These are phyloP conservation scores for Candida rishiriensis DNA, from an alignment of 805 yeast genomes.

Conservation along the genomic window DNA sequence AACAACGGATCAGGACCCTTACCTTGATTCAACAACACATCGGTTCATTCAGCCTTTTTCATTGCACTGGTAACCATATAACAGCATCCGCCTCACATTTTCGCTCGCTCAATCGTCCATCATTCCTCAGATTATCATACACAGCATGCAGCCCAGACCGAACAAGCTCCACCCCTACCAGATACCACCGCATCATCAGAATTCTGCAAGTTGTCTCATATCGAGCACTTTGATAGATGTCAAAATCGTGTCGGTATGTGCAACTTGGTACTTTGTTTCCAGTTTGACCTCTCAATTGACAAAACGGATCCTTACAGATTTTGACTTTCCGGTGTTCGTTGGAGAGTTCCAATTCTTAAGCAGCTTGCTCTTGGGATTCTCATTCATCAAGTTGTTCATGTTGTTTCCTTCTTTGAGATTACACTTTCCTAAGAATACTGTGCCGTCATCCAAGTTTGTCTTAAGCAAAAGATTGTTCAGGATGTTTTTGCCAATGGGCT, in stretches of 20 bases:
- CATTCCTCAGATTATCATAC: no score
- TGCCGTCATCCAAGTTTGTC: conserved; percentile 35
- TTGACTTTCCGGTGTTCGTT: conserved; percentile 58
- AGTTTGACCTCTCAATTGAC: conserved; percentile 64
- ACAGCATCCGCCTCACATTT: no score
- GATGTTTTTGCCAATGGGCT: conserved; percentile 57
- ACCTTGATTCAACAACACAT: no score
- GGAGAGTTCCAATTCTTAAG: conserved; percentile 61
- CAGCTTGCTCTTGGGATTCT: conserved; percentile 33
- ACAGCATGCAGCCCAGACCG: no score
- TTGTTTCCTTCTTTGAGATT: conserved; percentile 8
- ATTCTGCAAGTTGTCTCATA: no score
- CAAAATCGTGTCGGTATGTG: conserved; percentile 39
- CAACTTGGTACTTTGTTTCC: conserved; percentile 58
- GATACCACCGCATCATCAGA: no score
- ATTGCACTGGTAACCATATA: no score
- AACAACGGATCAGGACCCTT: no score
- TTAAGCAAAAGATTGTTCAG: conserved; percentile 38
- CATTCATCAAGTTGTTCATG: conserved; percentile 8
- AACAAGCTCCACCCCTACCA: no score
- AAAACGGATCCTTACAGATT: conserved; percentile 47
- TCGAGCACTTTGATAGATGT: conserved; percentile 24
- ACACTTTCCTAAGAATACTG: conserved; percentile 49
- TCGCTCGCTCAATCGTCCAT: no score
- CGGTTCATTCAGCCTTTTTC: no score